phyloP scores from a whole-genome alignment of 768 basidiomycete species.

The Rubroboletus pulcherrimus region DNA sequence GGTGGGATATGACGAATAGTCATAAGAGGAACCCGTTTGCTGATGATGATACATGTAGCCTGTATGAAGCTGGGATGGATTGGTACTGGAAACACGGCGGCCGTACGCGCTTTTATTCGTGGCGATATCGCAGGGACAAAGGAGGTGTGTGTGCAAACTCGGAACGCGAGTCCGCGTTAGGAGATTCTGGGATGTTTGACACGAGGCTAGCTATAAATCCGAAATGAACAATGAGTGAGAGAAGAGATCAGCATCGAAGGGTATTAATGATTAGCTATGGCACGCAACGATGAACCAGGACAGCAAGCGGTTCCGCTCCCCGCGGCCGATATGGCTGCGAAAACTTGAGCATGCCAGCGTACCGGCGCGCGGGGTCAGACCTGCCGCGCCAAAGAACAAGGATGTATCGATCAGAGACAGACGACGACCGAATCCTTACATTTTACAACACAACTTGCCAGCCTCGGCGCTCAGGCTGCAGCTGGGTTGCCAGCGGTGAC shows the following conservation, averaged over 20 bases:
- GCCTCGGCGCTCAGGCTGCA: neutral
- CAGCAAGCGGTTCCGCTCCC: conserved; percentile 26
- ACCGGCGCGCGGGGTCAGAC: conserved; percentile 5
- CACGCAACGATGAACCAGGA: conserved; percentile 27
- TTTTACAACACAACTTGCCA: conserved; percentile 11
- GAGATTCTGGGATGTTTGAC: conserved; percentile 26
- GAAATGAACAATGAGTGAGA: conserved; percentile 34
- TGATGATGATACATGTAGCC: conserved; percentile 55
- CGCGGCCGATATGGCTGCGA: conserved; percentile 22
- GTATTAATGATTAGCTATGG: conserved; percentile 33
- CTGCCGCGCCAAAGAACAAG: neutral
- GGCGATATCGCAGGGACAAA: conserved; percentile 27
- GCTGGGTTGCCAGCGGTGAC: conserved; percentile 12
- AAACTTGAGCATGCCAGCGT: conserved; percentile 3
- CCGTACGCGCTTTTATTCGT: conserved; percentile 29
- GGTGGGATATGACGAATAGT: conserved; percentile 43
- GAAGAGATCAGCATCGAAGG: conserved; percentile 34
- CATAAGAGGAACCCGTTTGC: conserved; percentile 45
- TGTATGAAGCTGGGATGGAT: conserved; percentile 45
- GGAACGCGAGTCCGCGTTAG: conserved; percentile 29
- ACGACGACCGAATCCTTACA: conserved; percentile 18
- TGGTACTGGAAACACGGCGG: conserved; percentile 17
- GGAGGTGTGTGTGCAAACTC: conserved; percentile 26
- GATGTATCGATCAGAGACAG: neutral
- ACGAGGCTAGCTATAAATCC: conserved; percentile 36